Base-by-base conservation (phyloP, 176 grass and related monocot genomes). In the Coix lacrymajobi region DNA sequence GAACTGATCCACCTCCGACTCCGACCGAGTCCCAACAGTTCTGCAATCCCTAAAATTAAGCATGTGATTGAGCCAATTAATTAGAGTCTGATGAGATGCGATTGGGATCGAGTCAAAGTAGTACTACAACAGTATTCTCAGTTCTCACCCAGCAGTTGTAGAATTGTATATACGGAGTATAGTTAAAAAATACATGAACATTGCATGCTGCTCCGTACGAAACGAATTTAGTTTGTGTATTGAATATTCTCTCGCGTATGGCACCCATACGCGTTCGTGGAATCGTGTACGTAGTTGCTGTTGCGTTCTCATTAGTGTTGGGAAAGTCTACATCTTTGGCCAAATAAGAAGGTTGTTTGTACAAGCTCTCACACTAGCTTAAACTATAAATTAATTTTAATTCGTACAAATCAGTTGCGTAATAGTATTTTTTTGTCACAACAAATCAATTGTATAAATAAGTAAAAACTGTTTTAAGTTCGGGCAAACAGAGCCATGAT, bases 41-140 rank as follows among this genome's bases (percentile, higher is more conserved):
- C 31, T 20, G 73, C 73, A 58, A 73, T 51, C 38, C 64, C 79
- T 68, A 57, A 61, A 25, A 39, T 24, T 40, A 24, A 45, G 67
- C 79, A 83, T 83, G 79, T 86, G 84, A 33, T 68, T 61, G 7
- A 5, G 37, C 24, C 24, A 54, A 70, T 30, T 38, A 76, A 69
- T n/a, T 28, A 81, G 39, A 16, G 54, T 13, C 14, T 10, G 11
- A 40, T 10, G 7, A 40, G 54, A 63, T 62, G 25, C n/a, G 32
- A 28, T 54, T 76, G 25, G 76, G 29, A 7, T 8, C 17, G 38
- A 13, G 69, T 85, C 77, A 76, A 62, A 63, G 72, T n/a, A 11
- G 72, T n/a, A 43, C 31, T 58, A 37, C 22, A 57, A 57, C 68
- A 33, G 3, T 4, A 3, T 51, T 83, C 25, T 69, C 20, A 3